Percentiles rank a stretch among this genome's conserved stretches.
Evolutionary conservation across 768 basidiomycete genomes (phyloP).

Genomic region (Auricularia sp.): DNA sequence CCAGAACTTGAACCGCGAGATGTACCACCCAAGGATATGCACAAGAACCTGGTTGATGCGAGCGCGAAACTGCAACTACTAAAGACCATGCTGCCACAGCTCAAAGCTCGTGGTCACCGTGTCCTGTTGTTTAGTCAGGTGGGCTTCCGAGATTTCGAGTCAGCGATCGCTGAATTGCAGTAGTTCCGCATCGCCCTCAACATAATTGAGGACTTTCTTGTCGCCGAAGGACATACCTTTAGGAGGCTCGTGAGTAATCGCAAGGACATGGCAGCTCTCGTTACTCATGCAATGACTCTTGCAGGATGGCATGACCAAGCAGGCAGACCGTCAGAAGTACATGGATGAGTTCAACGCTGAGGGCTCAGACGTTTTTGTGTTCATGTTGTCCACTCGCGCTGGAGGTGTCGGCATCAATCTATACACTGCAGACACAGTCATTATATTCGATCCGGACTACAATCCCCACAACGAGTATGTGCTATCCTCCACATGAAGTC

Average conservation of each 20-base stretch:
- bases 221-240: constrained; percentile 69
- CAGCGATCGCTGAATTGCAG: not conserved
- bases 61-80: constrained; percentile 81
- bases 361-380: constrained; percentile 81
- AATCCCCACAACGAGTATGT: constrained; percentile 82
- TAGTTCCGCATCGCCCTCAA: constrained; percentile 88
- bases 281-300: not conserved
- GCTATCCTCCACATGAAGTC: not conserved
- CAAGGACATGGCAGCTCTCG: constrained; percentile 5
- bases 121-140: constrained; percentile 90
- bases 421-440: constrained; percentile 85
- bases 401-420: constrained; percentile 88
- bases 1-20: constrained; percentile 68
- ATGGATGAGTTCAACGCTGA: constrained; percentile 93
- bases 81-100: constrained; percentile 66
- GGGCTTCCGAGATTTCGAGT: not conserved
- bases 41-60: constrained; percentile 70
- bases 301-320: constrained; percentile 85
- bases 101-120: constrained; percentile 78
- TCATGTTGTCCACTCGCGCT: constrained; percentile 83
- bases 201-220: constrained; percentile 80
- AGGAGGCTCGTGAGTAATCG: constrained; percentile 52
- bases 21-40: constrained; percentile 46
- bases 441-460: constrained; percentile 92
- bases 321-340: constrained; percentile 75